Conservation (phyloP, 2,329 filamentous ascomycete species). For the Ilyonectria destructans region DNA sequence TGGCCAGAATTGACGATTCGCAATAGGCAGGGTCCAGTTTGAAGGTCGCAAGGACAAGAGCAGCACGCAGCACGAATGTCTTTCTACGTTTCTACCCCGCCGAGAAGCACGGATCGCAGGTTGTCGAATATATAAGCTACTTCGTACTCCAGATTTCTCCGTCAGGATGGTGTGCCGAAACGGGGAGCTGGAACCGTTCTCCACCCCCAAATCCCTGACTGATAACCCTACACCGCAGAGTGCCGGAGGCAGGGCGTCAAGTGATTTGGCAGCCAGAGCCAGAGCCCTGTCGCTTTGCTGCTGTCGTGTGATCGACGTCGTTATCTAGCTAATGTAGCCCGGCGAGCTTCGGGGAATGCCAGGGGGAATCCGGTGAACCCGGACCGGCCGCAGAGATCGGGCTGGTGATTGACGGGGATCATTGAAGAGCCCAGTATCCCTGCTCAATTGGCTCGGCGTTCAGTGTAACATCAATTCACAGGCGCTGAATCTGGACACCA, state of each 20-base stretch:
- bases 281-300: not conserved
- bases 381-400: not conserved
- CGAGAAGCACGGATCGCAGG: conserved; percentile 21
- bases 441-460: not conserved
- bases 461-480: not conserved
- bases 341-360: conserved; percentile 1
- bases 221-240: conserved; percentile 8
- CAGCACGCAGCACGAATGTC: too few relatives aligned
- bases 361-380: conserved; percentile 7
- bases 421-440: not conserved
- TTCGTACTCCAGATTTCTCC: not conserved
- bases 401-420: not conserved
- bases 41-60: too few relatives aligned
- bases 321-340: not conserved
- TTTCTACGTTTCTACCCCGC: conserved; percentile 12
- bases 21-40: not conserved
- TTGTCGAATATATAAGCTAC: conserved; percentile 4
- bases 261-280: not conserved
- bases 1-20: not conserved
- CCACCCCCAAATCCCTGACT: not conserved
- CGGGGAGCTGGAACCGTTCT: not conserved
- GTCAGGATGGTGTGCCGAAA: not conserved
- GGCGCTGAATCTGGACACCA: not conserved
- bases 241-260: not conserved
- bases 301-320: not conserved